Percentiles rank a stretch among this genome's conserved stretches.
phyloP scores from a whole-genome alignment of 805 yeast species.

The Cephaloascus albidus region DNA sequence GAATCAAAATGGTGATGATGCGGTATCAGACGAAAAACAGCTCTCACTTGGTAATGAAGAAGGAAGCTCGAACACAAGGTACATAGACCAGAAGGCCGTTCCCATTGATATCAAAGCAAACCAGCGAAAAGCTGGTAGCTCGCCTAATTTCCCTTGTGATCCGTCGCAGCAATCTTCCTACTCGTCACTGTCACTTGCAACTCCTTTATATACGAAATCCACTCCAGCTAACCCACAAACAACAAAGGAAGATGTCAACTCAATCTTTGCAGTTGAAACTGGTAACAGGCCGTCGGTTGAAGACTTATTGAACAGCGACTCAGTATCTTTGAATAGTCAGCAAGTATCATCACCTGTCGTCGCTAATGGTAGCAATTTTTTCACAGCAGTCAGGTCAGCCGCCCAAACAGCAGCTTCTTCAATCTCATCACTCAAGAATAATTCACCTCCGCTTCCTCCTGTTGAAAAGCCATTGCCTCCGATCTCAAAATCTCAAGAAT shows the following conservation, averaged over 20 bases:
- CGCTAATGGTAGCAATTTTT: background rate
- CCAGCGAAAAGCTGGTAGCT: no score
- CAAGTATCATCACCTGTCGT: background rate
- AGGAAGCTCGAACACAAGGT: background rate
- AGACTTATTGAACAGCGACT: slow-evolving; percentile 1
- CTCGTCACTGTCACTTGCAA: slow-evolving; percentile 18
- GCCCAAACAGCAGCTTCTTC: background rate
- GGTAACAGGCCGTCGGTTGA: slow-evolving; percentile 15
- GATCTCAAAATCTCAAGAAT: background rate
- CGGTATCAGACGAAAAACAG: background rate
- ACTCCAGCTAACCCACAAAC: slow-evolving; percentile 27
- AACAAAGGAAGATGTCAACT: slow-evolving; percentile 26
- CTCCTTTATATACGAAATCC: slow-evolving; percentile 22
- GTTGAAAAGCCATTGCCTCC: background rate
- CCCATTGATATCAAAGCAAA: background rate
- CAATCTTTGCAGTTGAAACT: slow-evolving; percentile 7
- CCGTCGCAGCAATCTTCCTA: slow-evolving; percentile 4
- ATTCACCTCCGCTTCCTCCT: background rate
- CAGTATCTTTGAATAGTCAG: background rate
- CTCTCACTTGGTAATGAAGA: background rate
- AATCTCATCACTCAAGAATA: background rate
- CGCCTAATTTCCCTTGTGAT: background rate
- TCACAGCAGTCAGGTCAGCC: background rate
- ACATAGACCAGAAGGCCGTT: background rate
- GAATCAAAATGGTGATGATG: no score